Conservation (phyloP, 352 stramenopile genomes). For the Pythium utonaiense region DNA sequence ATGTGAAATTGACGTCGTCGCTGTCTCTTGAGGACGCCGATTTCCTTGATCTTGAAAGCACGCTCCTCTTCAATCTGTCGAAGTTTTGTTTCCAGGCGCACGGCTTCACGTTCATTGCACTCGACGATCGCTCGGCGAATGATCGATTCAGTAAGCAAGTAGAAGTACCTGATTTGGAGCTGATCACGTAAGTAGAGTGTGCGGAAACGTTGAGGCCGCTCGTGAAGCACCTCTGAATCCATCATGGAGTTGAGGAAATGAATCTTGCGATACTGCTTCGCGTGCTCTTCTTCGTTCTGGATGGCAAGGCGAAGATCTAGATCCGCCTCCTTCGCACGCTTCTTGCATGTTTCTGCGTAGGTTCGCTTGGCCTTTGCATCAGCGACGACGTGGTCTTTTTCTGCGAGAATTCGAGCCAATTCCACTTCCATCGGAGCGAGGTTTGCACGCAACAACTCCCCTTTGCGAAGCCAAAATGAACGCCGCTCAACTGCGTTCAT, state of each 20-base stretch:
- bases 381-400: slow-evolving; percentile 50
- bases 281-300: slow-evolving; percentile 34
- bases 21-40: slow-evolving; percentile 47
- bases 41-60: slow-evolving; percentile 45
- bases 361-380: slow-evolving; percentile 48
- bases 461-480: slow-evolving; percentile 33
- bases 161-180: slow-evolving; percentile 54
- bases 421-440: slow-evolving; percentile 37
- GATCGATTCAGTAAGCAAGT: slow-evolving; percentile 53
- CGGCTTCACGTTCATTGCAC: slow-evolving; percentile 41
- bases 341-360: slow-evolving; percentile 40
- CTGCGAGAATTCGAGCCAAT: slow-evolving; percentile 38
- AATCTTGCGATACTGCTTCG: slow-evolving; percentile 35
- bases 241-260: slow-evolving; percentile 56
- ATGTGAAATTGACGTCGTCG: slow-evolving; percentile 38
- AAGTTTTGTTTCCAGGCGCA: slow-evolving; percentile 31
- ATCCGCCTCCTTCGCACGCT: slow-evolving; percentile 33
- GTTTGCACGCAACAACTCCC: slow-evolving; percentile 25
- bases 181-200: slow-evolving; percentile 57
- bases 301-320: slow-evolving; percentile 29
- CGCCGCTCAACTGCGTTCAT: slow-evolving; percentile 46
- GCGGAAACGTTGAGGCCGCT: slow-evolving; percentile 55
- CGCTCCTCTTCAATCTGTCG: slow-evolving; percentile 37
- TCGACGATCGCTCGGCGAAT: slow-evolving; percentile 42
- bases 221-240: slow-evolving; percentile 68